phyloP scores from a whole-genome alignment of 805 yeast genomes.

The Metschnikowia shivogae region DNA sequence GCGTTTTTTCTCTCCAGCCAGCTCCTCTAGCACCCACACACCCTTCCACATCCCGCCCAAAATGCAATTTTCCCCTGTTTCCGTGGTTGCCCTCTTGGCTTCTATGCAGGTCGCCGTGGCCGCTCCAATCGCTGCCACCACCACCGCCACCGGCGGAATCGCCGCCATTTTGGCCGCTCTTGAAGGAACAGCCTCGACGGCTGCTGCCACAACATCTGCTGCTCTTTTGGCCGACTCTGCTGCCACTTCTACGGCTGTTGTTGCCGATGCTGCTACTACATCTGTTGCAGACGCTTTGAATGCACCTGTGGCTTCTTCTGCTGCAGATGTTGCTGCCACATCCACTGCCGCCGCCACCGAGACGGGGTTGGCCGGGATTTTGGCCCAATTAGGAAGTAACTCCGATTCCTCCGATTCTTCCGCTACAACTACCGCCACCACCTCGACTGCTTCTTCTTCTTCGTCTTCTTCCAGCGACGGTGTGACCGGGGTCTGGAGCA shows the following conservation, averaged over 20 bases:
- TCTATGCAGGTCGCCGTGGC: background rate
- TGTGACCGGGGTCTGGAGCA: background rate
- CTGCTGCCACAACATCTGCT: constrained; percentile 5
- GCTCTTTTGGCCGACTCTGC: constrained; percentile 4
- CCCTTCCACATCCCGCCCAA: too few species aligned
- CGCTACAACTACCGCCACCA: background rate
- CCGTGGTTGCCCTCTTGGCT: background rate
- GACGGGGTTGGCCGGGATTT: background rate
- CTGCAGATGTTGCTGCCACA: background rate
- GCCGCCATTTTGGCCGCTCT: background rate
- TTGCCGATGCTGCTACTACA: background rate
- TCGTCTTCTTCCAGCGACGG: background rate
- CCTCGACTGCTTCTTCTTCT: background rate
- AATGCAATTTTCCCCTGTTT: background rate
- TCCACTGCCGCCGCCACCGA: background rate
- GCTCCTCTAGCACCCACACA: too few species aligned
- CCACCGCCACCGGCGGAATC: background rate
- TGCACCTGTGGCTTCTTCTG: background rate
- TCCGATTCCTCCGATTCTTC: background rate
- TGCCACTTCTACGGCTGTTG: background rate
- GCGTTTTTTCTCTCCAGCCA: too few species aligned
- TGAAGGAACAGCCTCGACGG: constrained; percentile 2
- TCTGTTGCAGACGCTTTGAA: background rate
- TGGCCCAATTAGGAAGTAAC: background rate
- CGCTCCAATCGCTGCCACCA: background rate